phyloP scores from a whole-genome alignment of 2,329 filamentous ascomycete species.

The Calonectria crousiana region DNA sequence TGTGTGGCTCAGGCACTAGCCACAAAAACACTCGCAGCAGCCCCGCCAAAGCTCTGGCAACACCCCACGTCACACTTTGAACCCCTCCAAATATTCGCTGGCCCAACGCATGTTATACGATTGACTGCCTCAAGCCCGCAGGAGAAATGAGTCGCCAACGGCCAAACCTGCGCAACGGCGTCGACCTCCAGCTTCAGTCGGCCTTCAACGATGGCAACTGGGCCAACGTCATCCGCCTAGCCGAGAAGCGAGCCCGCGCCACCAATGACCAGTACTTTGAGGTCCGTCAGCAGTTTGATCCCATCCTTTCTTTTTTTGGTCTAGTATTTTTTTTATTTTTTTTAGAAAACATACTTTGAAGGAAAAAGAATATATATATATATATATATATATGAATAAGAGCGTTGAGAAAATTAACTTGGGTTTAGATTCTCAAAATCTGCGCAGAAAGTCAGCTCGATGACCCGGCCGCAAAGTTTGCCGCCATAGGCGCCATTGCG shows the following conservation, averaged over 20 bases:
- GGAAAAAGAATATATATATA: neutral
- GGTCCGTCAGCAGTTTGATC: conserved; percentile 49
- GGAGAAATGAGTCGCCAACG: conserved; percentile 49
- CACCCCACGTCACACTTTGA: conserved; percentile 24
- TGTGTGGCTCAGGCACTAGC: conserved; percentile 25
- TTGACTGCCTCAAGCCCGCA: conserved; percentile 26
- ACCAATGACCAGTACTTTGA: conserved; percentile 69
- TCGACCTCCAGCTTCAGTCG: conserved; percentile 67
- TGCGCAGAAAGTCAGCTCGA: conserved; percentile 67
- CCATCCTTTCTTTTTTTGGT: neutral
- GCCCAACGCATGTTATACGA: conserved; percentile 22
- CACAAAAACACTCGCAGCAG: conserved; percentile 4
- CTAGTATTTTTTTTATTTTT: neutral
- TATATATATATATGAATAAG: neutral
- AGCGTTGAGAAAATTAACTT: neutral
- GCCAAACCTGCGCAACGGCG: conserved; percentile 60
- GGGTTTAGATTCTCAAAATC: conserved; percentile 59
- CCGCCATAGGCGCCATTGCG: conserved; percentile 58
- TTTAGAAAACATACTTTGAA: neutral
- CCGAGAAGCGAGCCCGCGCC: conserved; percentile 62
- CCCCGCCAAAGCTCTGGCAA: conserved; percentile 19
- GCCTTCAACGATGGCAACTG: conserved; percentile 69
- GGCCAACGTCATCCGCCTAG: conserved; percentile 62
- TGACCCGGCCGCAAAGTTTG: conserved; percentile 59
- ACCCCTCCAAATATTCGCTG: conserved; percentile 29